These are phyloP conservation scores for Fusarium sp. DNA, from an alignment of 2,329 filamentous ascomycete species.

Conservation along the genomic window DNA sequence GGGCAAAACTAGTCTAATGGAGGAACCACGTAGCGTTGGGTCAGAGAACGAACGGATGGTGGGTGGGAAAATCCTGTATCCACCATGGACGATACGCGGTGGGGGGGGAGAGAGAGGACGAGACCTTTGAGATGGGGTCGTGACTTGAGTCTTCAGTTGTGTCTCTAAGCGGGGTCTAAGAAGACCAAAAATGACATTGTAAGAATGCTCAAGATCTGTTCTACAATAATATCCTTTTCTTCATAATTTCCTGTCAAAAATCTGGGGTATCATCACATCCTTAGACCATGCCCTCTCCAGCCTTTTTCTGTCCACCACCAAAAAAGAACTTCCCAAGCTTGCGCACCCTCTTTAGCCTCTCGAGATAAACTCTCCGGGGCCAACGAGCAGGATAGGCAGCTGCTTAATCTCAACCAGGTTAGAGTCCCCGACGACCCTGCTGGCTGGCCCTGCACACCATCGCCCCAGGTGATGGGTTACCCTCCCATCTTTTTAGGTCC, in stretches of 20 bases:
- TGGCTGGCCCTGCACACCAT: conserved; percentile 35
- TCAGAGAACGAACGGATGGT: background rate
- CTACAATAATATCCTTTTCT: background rate
- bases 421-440: conserved; percentile 30
- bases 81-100: conserved; percentile 24
- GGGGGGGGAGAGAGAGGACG: background rate
- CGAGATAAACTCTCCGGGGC: conserved; percentile 4
- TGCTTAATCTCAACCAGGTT: conserved; percentile 20
- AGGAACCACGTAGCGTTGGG: background rate
- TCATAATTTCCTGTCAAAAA: background rate
- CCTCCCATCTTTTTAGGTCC: conserved; percentile 21
- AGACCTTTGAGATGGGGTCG: background rate
- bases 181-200: background rate
- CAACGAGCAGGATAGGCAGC: conserved; percentile 2
- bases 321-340: background rate
- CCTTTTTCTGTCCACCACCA: background rate
- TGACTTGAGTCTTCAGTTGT: background rate
- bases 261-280: background rate
- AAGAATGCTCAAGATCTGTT: background rate
- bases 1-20: conserved; percentile 8
- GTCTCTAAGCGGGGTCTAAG: background rate
- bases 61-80: conserved; percentile 30
- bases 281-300: background rate
- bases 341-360: conserved; percentile 6
- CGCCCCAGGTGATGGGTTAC: background rate